A percentile compares a stretch with the other conserved stretches of the same genome.
Conservation (phyloP, 2,329 filamentous ascomycete species). For the Blumeriella jaapii region DNA sequence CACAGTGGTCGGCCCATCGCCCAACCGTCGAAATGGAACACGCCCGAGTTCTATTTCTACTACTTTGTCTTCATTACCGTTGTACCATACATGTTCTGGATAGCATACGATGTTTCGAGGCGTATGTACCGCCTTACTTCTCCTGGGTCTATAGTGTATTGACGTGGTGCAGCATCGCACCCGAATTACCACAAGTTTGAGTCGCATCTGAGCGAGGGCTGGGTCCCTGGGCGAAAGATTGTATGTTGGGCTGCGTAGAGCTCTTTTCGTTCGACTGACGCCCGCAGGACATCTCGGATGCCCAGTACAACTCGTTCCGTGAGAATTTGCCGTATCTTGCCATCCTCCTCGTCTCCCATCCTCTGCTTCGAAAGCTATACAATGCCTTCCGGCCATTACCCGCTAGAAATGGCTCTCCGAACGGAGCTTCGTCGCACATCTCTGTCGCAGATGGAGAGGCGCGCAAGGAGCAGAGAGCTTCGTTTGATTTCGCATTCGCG, state of each 20-base stretch:
- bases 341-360: slow-evolving; percentile 65
- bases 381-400: slow-evolving; percentile 34
- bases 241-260: slow-evolving; percentile 34
- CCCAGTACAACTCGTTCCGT: slow-evolving; percentile 78
- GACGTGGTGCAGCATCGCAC: slow-evolving; percentile 51
- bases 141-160: slow-evolving; percentile 7
- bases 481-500: slow-evolving; percentile 77
- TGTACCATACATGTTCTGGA: slow-evolving; percentile 83
- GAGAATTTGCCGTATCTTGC: slow-evolving; percentile 74
- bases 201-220: slow-evolving; percentile 62
- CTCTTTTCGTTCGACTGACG: slow-evolving; percentile 8
- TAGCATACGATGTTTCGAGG: slow-evolving; percentile 75
- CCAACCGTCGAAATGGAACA: slow-evolving; percentile 68
- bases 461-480: slow-evolving; percentile 56
- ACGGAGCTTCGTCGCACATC: slow-evolving; percentile 29
- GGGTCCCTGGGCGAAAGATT: slow-evolving; percentile 86
- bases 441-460: slow-evolving; percentile 36
- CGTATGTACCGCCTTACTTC: slow-evolving; percentile 38
- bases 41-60: slow-evolving; percentile 78
- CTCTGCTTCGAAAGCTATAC: slow-evolving; percentile 62
- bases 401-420: slow-evolving; percentile 15
- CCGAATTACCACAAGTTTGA: slow-evolving; percentile 70
- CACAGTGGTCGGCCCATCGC: slow-evolving; percentile 34
- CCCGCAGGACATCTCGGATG: slow-evolving; percentile 70
- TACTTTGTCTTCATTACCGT: slow-evolving; percentile 52